A percentile compares a stretch with the other conserved stretches of the same genome.
Evolutionary conservation across 169 alveolate genomes (phyloP).

Genomic region (Plasmodium chabaudi): DNA sequence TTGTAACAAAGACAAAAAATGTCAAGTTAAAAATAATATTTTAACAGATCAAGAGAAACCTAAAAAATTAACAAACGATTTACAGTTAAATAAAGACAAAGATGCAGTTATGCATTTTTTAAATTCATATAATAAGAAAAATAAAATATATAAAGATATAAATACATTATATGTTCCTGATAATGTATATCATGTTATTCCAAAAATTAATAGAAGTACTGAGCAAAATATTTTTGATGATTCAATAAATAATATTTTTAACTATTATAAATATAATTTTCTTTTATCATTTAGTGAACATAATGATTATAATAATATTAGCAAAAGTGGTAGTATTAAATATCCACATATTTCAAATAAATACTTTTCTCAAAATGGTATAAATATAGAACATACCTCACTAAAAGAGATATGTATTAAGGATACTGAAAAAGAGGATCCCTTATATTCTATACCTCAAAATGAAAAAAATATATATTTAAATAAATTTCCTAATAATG

Average conservation of each 20-base stretch:
- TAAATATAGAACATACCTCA: not conserved
- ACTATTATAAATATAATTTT: constrained; percentile 62
- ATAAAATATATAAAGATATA: constrained; percentile 50
- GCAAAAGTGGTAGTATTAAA: not conserved
- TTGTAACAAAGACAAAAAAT: too few relatives aligned
- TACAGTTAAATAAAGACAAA: constrained; percentile 16
- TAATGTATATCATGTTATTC: constrained; percentile 66
- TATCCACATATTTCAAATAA: constrained; percentile 14
- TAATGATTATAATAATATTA: constrained; percentile 3
- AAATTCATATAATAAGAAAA: constrained; percentile 57
- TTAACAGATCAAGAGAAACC: too few relatives aligned
- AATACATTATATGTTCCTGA: constrained; percentile 56
- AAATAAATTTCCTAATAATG: constrained; percentile 38
- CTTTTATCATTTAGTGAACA: constrained; percentile 52
- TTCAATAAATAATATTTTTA: constrained; percentile 35
- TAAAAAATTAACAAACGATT: not conserved
- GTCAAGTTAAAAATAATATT: too few relatives aligned
- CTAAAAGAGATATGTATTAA: not conserved
- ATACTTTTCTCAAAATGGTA: not conserved
- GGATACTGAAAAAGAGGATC: not conserved
- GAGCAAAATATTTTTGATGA: constrained; percentile 26
- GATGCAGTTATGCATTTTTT: not conserved
- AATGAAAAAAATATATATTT: constrained; percentile 20
- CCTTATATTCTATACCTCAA: not conserved
- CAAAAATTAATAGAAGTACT: constrained; percentile 47